A percentile compares a stretch with the other conserved stretches of the same genome.
phyloP scores from a whole-genome alignment of 2,329 filamentous ascomycete genomes.

The Chalaropsis thielavioides region DNA sequence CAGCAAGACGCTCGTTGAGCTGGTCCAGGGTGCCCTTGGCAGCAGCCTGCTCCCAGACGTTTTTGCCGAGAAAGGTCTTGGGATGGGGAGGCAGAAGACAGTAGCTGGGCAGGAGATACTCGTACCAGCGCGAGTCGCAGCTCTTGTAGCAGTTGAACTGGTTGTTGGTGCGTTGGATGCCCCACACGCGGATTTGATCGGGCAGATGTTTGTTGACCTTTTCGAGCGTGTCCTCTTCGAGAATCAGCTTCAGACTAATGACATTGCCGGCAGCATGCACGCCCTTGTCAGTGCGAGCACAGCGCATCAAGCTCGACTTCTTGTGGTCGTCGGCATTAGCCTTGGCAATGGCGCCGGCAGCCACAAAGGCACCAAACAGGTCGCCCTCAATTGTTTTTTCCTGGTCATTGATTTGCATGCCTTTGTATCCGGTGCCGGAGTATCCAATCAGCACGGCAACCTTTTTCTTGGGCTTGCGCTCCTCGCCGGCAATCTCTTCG shows the following conservation, averaged over 20 bases:
- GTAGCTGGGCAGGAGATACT: constrained; percentile 90
- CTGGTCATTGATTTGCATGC: constrained; percentile 75
- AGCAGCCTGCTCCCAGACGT: constrained; percentile 63
- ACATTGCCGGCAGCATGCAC: constrained; percentile 94
- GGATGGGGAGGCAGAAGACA: constrained; percentile 86
- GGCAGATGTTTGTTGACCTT: constrained; percentile 82
- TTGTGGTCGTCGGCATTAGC: constrained; percentile 93
- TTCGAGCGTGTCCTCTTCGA: constrained; percentile 75
- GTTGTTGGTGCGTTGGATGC: constrained; percentile 75
- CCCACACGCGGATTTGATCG: constrained; percentile 89
- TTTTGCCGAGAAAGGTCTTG: constrained; percentile 68
- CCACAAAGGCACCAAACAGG: constrained; percentile 80
- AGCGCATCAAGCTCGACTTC: constrained; percentile 86
- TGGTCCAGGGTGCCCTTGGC: constrained; percentile 57
- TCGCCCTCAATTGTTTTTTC: constrained; percentile 95
- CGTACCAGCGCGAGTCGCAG: constrained; percentile 92
- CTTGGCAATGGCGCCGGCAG: constrained; percentile 86
- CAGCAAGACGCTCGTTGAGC: constrained; percentile 54
- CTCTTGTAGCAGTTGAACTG: constrained; percentile 89
- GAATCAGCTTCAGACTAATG: constrained; percentile 87
- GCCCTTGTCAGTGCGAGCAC: constrained; percentile 91
- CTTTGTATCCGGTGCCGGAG: constrained; percentile 89
- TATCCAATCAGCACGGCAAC: constrained; percentile 93
- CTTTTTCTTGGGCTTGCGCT: constrained; percentile 83
- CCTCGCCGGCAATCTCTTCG: constrained; percentile 78